phyloP scores from a whole-genome alignment of 768 basidiomycete species.

The Rhodosporidiobolus sp. region DNA sequence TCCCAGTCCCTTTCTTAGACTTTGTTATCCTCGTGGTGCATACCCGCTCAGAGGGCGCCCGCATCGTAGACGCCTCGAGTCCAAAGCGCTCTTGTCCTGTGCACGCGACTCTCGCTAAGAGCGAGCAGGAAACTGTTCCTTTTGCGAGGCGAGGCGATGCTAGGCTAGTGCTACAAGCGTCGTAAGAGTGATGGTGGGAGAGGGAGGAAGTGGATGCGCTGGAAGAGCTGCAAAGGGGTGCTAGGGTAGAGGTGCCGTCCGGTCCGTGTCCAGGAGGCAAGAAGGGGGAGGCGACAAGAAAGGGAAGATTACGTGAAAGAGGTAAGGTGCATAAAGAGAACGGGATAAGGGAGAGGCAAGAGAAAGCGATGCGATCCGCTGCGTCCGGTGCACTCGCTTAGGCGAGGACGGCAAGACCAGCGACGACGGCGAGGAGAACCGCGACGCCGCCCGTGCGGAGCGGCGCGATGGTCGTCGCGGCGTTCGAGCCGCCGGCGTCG shows the following conservation, averaged over 20 bases:
- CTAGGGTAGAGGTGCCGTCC: no score
- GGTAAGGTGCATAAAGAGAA: no score
- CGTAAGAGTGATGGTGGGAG: not conserved
- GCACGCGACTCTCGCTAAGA: no score
- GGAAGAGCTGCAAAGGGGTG: not conserved
- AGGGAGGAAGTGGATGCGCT: not conserved
- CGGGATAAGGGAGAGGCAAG: no score
- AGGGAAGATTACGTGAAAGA: no score
- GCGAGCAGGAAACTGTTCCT: not conserved
- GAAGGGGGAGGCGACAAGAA: not conserved
- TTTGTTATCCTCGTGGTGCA: not conserved
- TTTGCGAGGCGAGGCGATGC: not conserved
- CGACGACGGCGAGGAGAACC: not conserved
- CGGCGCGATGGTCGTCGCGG: not conserved
- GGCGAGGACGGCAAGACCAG: not conserved
- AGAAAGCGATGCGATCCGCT: rapidly evolving
- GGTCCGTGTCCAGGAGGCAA: not conserved
- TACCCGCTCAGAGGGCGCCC: no score
- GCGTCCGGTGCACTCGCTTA: not conserved
- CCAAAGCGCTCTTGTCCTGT: no score
- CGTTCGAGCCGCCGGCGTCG: no score
- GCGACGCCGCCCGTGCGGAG: not conserved
- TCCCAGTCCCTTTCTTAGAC: not conserved
- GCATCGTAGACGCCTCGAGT: no score
- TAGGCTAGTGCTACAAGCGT: no score